phyloP scores from a whole-genome alignment of 2,329 filamentous ascomycete species.

The Phoma sp. region DNA sequence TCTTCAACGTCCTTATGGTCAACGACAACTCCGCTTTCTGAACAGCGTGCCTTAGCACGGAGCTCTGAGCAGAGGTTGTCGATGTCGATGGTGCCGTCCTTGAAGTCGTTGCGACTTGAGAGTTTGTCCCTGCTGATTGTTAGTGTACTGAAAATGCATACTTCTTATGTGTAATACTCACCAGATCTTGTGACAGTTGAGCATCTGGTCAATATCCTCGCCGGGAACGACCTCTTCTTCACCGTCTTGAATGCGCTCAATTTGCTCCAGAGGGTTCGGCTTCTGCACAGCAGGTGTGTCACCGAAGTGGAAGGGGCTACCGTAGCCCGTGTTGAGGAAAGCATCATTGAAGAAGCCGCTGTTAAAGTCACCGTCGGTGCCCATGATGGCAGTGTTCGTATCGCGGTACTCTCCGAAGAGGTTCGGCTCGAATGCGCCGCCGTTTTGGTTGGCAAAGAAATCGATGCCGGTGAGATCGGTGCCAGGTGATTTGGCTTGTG shows the following conservation, averaged over 20 bases:
- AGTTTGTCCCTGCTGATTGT: constrained; percentile 79
- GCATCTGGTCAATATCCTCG: constrained; percentile 67
- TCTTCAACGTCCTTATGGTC: constrained; percentile 86
- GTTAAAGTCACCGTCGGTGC: constrained; percentile 67
- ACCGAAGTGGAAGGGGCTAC: constrained; percentile 78
- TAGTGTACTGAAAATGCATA: constrained; percentile 5
- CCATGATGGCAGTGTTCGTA: constrained; percentile 80
- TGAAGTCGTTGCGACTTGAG: constrained; percentile 84
- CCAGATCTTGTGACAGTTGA: constrained; percentile 94
- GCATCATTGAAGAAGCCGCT: constrained; percentile 79
- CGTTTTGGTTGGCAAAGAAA: constrained; percentile 81
- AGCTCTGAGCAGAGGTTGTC: constrained; percentile 92
- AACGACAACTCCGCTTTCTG: constrained; percentile 87
- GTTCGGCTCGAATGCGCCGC: constrained; percentile 87
- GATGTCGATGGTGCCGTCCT: constrained; percentile 90
- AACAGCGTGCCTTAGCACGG: constrained; percentile 94
- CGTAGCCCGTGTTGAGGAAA: constrained; percentile 78
- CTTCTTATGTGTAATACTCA: constrained; percentile 61
- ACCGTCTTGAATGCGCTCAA: constrained; percentile 77
- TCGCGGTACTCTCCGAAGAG: constrained; percentile 94
- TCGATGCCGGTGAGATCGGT: constrained; percentile 64
- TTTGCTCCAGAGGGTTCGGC: constrained; percentile 75
- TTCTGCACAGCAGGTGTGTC: constrained; percentile 55
- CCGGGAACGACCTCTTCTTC: constrained; percentile 70
- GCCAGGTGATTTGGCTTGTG: constrained; percentile 40